Percentiles rank a stretch among this genome's conserved stretches.
These are phyloP conservation scores for Trichoderma guizhouense DNA, from an alignment of 2,329 filamentous ascomycete species.

Conservation along the genomic window DNA sequence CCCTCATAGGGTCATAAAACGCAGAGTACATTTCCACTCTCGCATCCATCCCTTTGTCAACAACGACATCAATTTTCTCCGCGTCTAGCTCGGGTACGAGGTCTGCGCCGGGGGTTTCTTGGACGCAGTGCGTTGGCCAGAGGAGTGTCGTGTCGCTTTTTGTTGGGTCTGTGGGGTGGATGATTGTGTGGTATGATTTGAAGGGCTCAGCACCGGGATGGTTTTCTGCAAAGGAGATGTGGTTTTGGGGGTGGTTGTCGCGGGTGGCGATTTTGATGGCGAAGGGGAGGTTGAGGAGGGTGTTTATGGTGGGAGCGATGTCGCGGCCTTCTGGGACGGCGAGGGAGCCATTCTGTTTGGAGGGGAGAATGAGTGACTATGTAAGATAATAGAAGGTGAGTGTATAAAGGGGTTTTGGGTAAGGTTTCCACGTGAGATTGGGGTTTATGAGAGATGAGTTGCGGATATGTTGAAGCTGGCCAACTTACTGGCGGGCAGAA, in stretches of 20 bases:
- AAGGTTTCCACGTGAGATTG: background rate
- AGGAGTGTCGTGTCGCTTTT: slow-evolving; percentile 66
- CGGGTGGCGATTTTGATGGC: slow-evolving; percentile 76
- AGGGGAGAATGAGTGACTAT: background rate
- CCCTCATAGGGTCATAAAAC: slow-evolving; percentile 76
- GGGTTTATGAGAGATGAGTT: background rate
- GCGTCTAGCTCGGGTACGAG: slow-evolving; percentile 69
- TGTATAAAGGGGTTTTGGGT: background rate
- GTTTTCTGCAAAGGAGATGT: slow-evolving; percentile 86
- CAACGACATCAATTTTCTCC: slow-evolving; percentile 56
- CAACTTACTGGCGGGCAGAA: slow-evolving; percentile 80
- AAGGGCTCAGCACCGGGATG: slow-evolving; percentile 68
- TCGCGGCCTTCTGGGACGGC: slow-evolving; percentile 71
- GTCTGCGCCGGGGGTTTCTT: slow-evolving; percentile 66
- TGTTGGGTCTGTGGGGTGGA: slow-evolving; percentile 60
- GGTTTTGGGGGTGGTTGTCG: slow-evolving; percentile 80
- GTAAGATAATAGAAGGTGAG: background rate
- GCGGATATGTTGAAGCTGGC: background rate
- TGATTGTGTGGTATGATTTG: slow-evolving; percentile 59
- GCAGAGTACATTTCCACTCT: slow-evolving; percentile 91
- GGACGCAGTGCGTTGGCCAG: slow-evolving; percentile 90
- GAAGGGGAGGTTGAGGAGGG: slow-evolving; percentile 70
- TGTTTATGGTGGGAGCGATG: slow-evolving; percentile 69
- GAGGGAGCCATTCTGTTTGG: slow-evolving; percentile 72
- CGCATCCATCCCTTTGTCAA: slow-evolving; percentile 74